A percentile compares a stretch with the other conserved stretches of the same genome.
phyloP scores from a whole-genome alignment of 208 protist species.

The Wallacemonas sp. region DNA sequence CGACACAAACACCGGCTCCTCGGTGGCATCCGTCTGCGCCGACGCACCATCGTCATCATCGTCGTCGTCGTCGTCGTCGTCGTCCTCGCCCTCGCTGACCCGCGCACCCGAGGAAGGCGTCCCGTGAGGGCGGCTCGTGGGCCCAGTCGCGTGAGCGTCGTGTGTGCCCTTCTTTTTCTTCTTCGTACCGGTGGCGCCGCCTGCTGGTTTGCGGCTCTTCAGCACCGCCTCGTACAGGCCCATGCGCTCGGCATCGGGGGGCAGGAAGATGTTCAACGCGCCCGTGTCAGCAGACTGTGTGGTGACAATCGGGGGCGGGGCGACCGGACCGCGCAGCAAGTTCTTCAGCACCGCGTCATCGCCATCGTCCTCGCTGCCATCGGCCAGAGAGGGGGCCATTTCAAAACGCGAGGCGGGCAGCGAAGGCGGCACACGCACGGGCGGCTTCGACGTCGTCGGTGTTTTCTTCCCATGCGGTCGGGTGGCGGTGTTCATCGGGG shows the following conservation, averaged over 20 bases:
- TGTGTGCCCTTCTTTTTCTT: not conserved
- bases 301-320: constrained; percentile 4
- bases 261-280: constrained; percentile 14
- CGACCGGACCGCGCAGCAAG: not conserved
- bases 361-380: not conserved
- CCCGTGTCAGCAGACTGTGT: constrained; percentile 10
- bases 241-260: constrained; percentile 11
- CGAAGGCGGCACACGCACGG: constrained; percentile 3
- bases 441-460: not conserved
- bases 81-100: not conserved
- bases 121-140: no score
- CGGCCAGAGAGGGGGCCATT: not conserved
- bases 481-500: not conserved
- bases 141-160: not conserved
- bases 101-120: no score
- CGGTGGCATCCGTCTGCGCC: not conserved
- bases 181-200: not conserved
- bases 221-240: constrained; percentile 11
- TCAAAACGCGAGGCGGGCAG: constrained; percentile 9
- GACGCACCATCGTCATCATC: not conserved
- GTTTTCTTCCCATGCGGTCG: not conserved
- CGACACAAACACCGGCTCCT: constrained; percentile 11
- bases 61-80: not conserved
- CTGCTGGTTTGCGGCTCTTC: not conserved
- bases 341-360: constrained; percentile 10